Evolutionary conservation across 2,329 filamentous ascomycete species (phyloP).

Genomic region (Calonectria henricotiae): DNA sequence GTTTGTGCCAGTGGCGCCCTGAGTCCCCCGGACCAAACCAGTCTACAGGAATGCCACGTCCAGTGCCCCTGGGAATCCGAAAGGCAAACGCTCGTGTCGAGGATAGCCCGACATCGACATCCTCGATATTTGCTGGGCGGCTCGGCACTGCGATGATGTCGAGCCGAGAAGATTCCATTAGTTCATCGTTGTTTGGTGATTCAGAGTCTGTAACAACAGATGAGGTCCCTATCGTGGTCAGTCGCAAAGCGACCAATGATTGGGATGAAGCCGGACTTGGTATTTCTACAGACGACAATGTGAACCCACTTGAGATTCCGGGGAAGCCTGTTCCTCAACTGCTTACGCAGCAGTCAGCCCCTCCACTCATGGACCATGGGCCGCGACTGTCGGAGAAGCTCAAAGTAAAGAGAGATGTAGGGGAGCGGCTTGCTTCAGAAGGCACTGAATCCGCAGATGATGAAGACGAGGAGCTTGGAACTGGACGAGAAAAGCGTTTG

Average conservation of each 20-base stretch:
- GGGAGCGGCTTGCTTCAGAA: conserved; percentile 82
- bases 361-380: conserved; percentile 72
- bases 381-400: conserved; percentile 81
- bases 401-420: conserved; percentile 80
- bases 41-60: conserved; percentile 68
- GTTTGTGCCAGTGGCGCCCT: conserved; percentile 94
- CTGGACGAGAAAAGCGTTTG: conserved; percentile 63
- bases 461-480: conserved; percentile 91
- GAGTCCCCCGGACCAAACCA: conserved; percentile 69
- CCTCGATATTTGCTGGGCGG: conserved; percentile 78
- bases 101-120: conserved; percentile 88
- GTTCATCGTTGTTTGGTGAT: conserved; percentile 90
- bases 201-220: conserved; percentile 85
- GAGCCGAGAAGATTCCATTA: conserved; percentile 90
- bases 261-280: conserved; percentile 87
- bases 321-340: conserved; percentile 69
- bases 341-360: conserved; percentile 76
- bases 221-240: conserved; percentile 83
- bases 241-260: conserved; percentile 81
- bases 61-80: conserved; percentile 76
- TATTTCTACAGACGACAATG: conserved; percentile 77
- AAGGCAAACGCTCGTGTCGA: conserved; percentile 77
- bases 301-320: conserved; percentile 55
- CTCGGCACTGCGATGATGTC: conserved; percentile 86
- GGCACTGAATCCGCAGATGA: conserved; percentile 92